Evolutionary conservation across 345 rosid species (phyloP), one percentile per base, ranked within the genome.

Genomic region (Citrus glauca): DNA sequence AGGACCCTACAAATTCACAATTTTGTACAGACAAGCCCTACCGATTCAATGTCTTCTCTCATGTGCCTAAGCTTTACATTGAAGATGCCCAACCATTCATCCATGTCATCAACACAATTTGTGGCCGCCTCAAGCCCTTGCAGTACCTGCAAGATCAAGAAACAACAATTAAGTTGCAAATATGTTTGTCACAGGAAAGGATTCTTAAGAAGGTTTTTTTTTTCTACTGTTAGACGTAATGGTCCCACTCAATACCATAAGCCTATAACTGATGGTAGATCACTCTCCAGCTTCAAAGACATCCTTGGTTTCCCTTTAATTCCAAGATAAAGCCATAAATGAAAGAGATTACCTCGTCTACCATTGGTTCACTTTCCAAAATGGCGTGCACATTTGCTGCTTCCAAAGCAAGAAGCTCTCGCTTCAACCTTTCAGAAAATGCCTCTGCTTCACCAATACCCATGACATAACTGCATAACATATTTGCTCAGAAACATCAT

Each of bases 371-470:
- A 84, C 90, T 96, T 89, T 96, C 99, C 90, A 96, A 83, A 83
- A 92, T 92, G 82, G 98, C 99, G 89, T 96, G 99, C 79, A 96
- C 98, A 76, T 96, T 96, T 78, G 99, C 99, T 20, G 99, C 99
- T 89, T 96, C 99, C 77, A 96, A 86, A 32, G 99, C 99, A 77
- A 85, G 98, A 86, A 95, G 96, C 87, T 96, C 98, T 74, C 99
- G 89, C 91, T 90, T 96, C 85, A 96, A 86, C 84, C 98, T 91
- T 87, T 96, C 99, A 77, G 99, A 96, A 86, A 94, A 96, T 70
- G 94, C 99, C 88, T 92, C 98, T 69, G 98, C 99, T 86, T 96
- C 99, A 76, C 97, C 95, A 82, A 94, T 90, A 61, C 98, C 98
- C 97, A 96, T 94, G 69, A 94, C 98, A 87, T 96, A 96, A 77